phyloP scores from a whole-genome alignment of 306 rosid genomes.

The Dicorynia guianensis region DNA sequence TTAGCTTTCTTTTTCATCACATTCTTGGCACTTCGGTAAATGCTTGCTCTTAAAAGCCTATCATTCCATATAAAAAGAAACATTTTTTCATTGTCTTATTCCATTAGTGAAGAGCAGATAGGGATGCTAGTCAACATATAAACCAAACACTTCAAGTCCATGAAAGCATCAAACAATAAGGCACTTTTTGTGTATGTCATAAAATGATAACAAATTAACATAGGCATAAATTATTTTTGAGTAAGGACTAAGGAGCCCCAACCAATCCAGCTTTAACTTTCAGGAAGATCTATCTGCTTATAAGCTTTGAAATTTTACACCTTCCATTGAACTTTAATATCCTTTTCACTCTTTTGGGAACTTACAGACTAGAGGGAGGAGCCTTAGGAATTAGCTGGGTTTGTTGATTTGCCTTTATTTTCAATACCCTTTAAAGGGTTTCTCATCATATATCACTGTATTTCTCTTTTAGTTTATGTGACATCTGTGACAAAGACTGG shows the following conservation, averaged over 20 bases:
- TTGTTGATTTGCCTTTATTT: slow-evolving; percentile 19
- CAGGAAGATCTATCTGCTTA: background rate
- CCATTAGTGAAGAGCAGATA: slow-evolving; percentile 16
- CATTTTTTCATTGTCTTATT: slow-evolving; percentile 27
- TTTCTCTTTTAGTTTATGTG: background rate
- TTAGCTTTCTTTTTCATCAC: slow-evolving; percentile 54
- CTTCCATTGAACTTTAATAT: slow-evolving; percentile 29
- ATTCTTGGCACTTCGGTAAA: slow-evolving; percentile 52
- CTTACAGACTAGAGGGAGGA: background rate
- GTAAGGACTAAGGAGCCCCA: background rate
- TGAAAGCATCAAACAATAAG: background rate
- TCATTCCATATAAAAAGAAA: slow-evolving; percentile 27
- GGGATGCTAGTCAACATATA: background rate
- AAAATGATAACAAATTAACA: background rate
- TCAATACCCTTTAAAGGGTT: background rate
- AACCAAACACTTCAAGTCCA: background rate
- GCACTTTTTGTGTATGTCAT: background rate
- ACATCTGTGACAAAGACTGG: background rate
- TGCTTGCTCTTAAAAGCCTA: slow-evolving; percentile 36
- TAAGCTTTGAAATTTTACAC: slow-evolving; percentile 16
- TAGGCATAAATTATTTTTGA: background rate
- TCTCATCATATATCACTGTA: background rate
- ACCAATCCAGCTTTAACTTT: background rate
- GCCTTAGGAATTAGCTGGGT: slow-evolving; percentile 7
- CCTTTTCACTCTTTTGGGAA: slow-evolving; percentile 28